phyloP scores from a whole-genome alignment of 371 early-diverging fungal species.

The Massospora cicadina region DNA sequence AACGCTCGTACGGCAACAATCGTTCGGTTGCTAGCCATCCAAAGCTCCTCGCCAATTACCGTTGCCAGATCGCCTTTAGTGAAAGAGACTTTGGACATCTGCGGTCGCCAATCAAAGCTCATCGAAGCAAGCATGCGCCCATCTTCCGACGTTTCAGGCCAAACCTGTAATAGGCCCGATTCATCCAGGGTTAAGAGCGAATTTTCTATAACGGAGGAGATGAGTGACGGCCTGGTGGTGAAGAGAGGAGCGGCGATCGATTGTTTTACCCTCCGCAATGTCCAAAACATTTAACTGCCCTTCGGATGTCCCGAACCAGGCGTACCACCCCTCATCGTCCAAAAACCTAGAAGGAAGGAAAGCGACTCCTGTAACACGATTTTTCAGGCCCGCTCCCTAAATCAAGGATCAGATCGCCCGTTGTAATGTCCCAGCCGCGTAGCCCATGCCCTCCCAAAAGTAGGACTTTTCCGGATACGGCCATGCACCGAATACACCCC shows the following conservation, averaged over 20 bases:
- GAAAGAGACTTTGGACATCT: slow-evolving; percentile 21
- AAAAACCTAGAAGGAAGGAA: slow-evolving; percentile 22
- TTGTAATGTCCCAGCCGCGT: neutral
- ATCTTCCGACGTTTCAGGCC: slow-evolving; percentile 27
- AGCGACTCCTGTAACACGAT: slow-evolving; percentile 9
- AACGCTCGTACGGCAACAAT: slow-evolving; percentile 31
- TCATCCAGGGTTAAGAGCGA: slow-evolving; percentile 64
- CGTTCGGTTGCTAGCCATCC: slow-evolving; percentile 32
- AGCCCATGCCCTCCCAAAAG: neutral
- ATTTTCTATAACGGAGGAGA: slow-evolving; percentile 32
- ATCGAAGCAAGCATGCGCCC: slow-evolving; percentile 16
- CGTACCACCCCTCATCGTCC: slow-evolving; percentile 27
- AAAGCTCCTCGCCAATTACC: slow-evolving; percentile 29
- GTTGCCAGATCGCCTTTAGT: slow-evolving; percentile 23
- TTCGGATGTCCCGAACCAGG: slow-evolving; percentile 38
- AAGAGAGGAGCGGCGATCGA: slow-evolving; percentile 27
- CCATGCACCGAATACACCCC: neutral
- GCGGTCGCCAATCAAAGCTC: slow-evolving; percentile 10
- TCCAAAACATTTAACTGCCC: slow-evolving; percentile 32
- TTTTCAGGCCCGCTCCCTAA: neutral
- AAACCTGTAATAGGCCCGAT: slow-evolving; percentile 41
- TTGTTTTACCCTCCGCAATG: slow-evolving; percentile 21
- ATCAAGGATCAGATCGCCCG: neutral
- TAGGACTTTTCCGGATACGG: neutral
- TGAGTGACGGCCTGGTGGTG: slow-evolving; percentile 41